Base-by-base conservation (phyloP, 495 filamentous ascomycete genomes). In the Hypoxylon trugodes region DNA sequence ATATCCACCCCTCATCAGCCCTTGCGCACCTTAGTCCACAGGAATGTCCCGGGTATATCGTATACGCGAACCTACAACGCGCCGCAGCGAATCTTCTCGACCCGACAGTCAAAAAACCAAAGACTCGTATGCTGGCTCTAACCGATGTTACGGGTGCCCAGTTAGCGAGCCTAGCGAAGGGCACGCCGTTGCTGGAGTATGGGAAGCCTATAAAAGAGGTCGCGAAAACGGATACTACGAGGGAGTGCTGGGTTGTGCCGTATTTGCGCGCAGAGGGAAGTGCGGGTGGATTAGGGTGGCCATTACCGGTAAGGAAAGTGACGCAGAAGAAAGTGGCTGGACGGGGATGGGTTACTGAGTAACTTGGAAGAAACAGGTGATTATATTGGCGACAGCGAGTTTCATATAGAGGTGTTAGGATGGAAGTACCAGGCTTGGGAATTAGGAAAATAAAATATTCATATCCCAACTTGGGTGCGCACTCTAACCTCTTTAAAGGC, bases 171-270 rank as follows among this genome's bases (percentile, higher is more conserved):
- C 76, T 98, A 42, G 90, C 93, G 4, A 88, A 90, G 70, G 90
- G 90, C 7, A 97, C 95, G 10, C 92, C 94, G 55, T 78, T 98
- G 53, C 72, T 98, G 19, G 82, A 83, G 33, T 93, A 93, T 60
- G 89, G 91, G 0, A 98, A 98, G 80, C 96, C 95, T 2, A 86
- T 97, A 32, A 96, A 94, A 78, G 87, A 90, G 65, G 70, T 75
- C 13, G 79, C 59, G 10, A 86, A 85, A 18, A 81, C 81, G 0
- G 82, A 77, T 13, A 77, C 71, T 18, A 80, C 80, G 52, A 81
- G 93, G 52, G 86, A 90, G 63, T 90, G 88, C 60, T 96, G 90
- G 89, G 90, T 96, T 19, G 83, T 94, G 47, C 90, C 89, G 30
- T 87, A 85, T 64, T 76, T 91, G 36, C 85, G 91, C 6, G 86